Conservation (phyloP, 495 filamentous ascomycete genomes). For the Penicillium tannophilum region DNA sequence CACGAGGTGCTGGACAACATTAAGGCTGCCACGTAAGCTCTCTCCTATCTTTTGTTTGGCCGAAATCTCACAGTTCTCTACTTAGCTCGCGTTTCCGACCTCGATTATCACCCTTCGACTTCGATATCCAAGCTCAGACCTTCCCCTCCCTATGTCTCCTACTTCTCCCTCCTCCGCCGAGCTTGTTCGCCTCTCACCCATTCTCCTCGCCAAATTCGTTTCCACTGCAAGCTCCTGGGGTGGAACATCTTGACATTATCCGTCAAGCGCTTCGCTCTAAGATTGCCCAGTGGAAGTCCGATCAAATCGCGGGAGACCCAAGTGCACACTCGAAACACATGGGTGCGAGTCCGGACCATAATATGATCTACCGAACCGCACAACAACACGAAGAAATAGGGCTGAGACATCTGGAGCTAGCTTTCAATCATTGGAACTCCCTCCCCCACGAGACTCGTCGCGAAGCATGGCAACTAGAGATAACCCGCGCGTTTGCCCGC, state of each 20-base stretch:
- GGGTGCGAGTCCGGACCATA: conserved; percentile 33
- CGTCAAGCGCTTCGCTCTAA: conserved; percentile 64
- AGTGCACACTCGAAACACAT: conserved; percentile 28
- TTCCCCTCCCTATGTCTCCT: conserved; percentile 82
- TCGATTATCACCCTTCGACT: conserved; percentile 69
- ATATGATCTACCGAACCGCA: conserved; percentile 48
- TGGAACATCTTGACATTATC: conserved; percentile 70
- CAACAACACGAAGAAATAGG: conserved; percentile 62
- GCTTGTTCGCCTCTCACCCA: conserved; percentile 70
- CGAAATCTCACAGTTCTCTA: conserved; percentile 4
- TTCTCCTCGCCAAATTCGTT: conserved; percentile 71
- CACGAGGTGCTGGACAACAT: conserved; percentile 77
- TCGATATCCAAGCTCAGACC: conserved; percentile 76
- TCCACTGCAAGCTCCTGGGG: conserved; percentile 69
- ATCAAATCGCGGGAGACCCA: conserved; percentile 39
- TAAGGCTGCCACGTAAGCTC: conserved; percentile 75
- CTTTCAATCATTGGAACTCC: conserved; percentile 70
- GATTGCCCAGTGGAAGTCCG: conserved; percentile 61
- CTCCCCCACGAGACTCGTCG: conserved; percentile 57
- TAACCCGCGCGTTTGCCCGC: conserved; percentile 69
- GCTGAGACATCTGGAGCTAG: conserved; percentile 64
- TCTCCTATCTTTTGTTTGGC: conserved; percentile 8
- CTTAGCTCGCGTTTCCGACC: conserved; percentile 37
- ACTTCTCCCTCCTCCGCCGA: conserved; percentile 76
- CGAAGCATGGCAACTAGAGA: conserved; percentile 77